Conservation (phyloP, 2,329 filamentous ascomycete species). For the Arachnopeziza araneosa region DNA sequence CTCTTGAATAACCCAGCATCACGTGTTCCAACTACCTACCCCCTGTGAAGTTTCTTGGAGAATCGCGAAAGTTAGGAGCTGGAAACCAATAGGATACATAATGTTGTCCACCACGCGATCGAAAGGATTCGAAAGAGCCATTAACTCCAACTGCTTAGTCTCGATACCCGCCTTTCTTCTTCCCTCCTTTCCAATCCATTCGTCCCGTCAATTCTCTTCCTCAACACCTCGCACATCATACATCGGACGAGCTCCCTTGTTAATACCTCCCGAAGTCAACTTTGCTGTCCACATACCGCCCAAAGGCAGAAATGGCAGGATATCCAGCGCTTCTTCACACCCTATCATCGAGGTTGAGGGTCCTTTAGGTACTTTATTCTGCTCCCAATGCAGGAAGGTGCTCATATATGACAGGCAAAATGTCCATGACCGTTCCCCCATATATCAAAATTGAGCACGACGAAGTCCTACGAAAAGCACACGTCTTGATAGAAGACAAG, state of each 20-base stretch:
- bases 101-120: constrained; percentile 64
- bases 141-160: constrained; percentile 42
- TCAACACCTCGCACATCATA: constrained; percentile 66
- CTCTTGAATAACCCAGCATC: too few relatives aligned
- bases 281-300: constrained; percentile 61
- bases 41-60: neutral
- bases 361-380: constrained; percentile 58
- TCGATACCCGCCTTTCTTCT: constrained; percentile 64
- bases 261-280: constrained; percentile 78
- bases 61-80: neutral
- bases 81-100: constrained; percentile 17
- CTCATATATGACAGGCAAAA: constrained; percentile 49
- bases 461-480: constrained; percentile 53
- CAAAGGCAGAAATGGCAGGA: constrained; percentile 12
- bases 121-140: constrained; percentile 52
- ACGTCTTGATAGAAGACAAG: constrained; percentile 62
- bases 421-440: constrained; percentile 71
- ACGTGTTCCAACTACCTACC: neutral
- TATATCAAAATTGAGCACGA: constrained; percentile 72
- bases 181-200: neutral
- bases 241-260: constrained; percentile 75
- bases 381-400: constrained; percentile 1
- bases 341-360: constrained; percentile 72
- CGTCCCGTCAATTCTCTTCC: constrained; percentile 55
- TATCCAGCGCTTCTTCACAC: constrained; percentile 50